Base-by-base conservation (phyloP, 1,139 yeast genomes). In the Chernovozyma aurita region DNA sequence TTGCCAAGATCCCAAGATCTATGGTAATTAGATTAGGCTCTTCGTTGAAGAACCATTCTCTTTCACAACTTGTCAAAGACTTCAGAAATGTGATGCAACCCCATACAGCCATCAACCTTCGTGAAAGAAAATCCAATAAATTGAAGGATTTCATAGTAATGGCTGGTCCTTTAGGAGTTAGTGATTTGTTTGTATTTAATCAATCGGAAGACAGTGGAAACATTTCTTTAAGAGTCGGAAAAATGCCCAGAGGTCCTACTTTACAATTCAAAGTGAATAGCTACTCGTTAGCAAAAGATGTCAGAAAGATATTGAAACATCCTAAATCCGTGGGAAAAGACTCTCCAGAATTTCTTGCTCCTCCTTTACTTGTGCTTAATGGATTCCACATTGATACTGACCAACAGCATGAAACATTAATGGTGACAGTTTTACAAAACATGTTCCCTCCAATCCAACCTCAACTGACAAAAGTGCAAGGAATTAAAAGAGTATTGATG, bases 121-220 rank as follows among this genome's bases (percentile, higher is more conserved):
- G 82, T 47, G 98, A 94, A 61, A 71, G 97, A 36, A 86, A 86
- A 58, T 71, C 86, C 32, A 94, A 94, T 59, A 83, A 80, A 53
- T 70, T 92, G 46, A 85, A 84, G 58, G 98, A 92, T 61, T 92
- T 85, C 51, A 76, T 90, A 15, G 95, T 88, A 17, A 90, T 92
- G 97, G 88, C 97, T 27, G 98, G 98, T 4, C 97, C 98, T 7
- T 69, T 92, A 36, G 95, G 96, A 26, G 96, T 94, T 12, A 73
- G 92, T 7, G 96, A 92, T 59, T 61, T 94, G 54, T 78, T 92
- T 63, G 70, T 92, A 18, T 88, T 92, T 64, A 83, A 90, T 44
- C 95, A 87, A 55, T 77, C 87, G 31, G 82, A 78, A 47, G 74
- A 73, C 31, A 68, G 83, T 2, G 97, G 97, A 6, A 81, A 80